Evolutionary conservation across 2,329 filamentous ascomycete species (phyloP), one percentile per base, ranked within the genome.

Genomic region (Didymella pomorum): DNA sequence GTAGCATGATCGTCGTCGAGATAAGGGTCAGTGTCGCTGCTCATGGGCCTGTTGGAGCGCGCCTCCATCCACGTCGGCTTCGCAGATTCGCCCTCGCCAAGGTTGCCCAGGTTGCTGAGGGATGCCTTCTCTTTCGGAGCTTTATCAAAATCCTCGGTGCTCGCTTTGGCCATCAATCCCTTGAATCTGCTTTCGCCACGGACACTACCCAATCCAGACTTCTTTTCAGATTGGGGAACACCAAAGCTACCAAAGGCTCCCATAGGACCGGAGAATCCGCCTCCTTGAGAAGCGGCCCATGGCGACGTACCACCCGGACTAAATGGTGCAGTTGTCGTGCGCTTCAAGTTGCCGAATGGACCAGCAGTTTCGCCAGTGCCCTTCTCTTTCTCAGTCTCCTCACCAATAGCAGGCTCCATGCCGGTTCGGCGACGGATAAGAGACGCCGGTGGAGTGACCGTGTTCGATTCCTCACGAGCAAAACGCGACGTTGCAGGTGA

Each of bases 211-310:
- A 89, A 86, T 10, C 83, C 83, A 26, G 85, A 73, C 67, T 91
- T 87, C 79, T 95, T 96, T 53, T 96, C 92, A 46, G 72, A 47
- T 48, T 71, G 73, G 20, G 71, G 35, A 74, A 77, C 77, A n/a
- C 90, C 89, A 76, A 98, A 98, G 70, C 88, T 95, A 11, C 94
- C 94, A 78, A 99, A 99, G 21, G 89, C 89, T 31, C 94, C 93
- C 82, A 93, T 90, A 2, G 88, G 86, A 12, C 51, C 56, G 7
- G 88, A 84, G 67, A 91, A 87, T 12, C 86, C 84, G 42, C 88
- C 84, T 48, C 82, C 82, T 53, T 86, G 85, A 14, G 85, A 83
- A 28, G 84, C 79, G 21, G 83, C 81, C 85, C 86, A 89, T 9
- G 86, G 84, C 37, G 79, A 76, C 23, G 79, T 79, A 58, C 78